Evolutionary conservation across 371 early-diverging fungal genomes (phyloP).

Genomic region (Mucor piriformis): DNA sequence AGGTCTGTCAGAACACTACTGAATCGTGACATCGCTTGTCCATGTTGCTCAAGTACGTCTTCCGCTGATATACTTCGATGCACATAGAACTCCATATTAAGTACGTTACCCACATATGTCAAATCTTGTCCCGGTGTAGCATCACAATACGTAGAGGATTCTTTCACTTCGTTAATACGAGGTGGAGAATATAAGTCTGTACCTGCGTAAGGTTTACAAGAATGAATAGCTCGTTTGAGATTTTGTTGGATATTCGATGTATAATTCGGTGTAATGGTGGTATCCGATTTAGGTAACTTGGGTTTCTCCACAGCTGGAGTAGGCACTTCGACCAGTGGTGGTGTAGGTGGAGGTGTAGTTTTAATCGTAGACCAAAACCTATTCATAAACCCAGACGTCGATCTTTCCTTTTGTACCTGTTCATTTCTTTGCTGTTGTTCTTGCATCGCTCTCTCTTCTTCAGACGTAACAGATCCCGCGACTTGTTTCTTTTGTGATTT

Average conservation of each 20-base stretch:
- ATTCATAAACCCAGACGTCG: conserved; percentile 22
- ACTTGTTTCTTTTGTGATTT: conserved; percentile 5
- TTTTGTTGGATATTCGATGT: conserved; percentile 53
- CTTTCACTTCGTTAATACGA: conserved; percentile 43
- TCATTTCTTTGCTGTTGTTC: not conserved
- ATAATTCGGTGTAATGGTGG: conserved; percentile 53
- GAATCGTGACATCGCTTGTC: conserved; percentile 56
- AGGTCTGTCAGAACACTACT: conserved; percentile 57
- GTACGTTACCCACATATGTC: conserved; percentile 49
- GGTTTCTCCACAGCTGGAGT: conserved; percentile 25
- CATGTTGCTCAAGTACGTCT: conserved; percentile 45
- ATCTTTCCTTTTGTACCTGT: not conserved
- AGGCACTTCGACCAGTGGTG: conserved; percentile 1
- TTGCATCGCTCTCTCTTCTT: conserved; percentile 16
- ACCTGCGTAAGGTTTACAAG: conserved; percentile 58
- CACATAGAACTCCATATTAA: conserved; percentile 60
- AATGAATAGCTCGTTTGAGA: conserved; percentile 53
- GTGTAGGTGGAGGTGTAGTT: conserved; percentile 3
- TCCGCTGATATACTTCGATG: conserved; percentile 50
- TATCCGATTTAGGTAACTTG: conserved; percentile 40
- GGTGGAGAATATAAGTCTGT: conserved; percentile 49
- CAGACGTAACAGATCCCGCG: conserved; percentile 1
- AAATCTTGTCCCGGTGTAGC: conserved; percentile 59
- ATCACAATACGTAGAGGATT: conserved; percentile 58
- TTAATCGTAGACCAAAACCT: conserved; percentile 23